Conservation (phyloP, 2,329 filamentous ascomycete species). For the Emericellopsis atlantica region DNA sequence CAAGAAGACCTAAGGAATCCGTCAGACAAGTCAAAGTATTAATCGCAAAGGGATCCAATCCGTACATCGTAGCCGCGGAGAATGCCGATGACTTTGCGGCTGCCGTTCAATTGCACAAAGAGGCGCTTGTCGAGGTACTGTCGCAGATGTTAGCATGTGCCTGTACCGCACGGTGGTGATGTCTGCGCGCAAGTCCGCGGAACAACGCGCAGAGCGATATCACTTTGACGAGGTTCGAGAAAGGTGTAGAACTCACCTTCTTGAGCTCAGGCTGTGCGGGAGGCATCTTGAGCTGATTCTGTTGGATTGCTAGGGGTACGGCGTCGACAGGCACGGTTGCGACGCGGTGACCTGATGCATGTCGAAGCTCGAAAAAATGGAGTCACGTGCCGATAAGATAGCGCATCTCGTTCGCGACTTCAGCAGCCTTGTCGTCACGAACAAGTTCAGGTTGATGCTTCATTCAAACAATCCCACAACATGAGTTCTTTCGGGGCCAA, state of each 20-base stretch:
- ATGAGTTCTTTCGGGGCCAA: conserved; percentile 46
- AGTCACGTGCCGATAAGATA: conserved; percentile 40
- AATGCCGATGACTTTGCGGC: conserved; percentile 90
- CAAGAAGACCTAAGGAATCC: conserved; percentile 64
- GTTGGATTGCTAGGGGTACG: conserved; percentile 9
- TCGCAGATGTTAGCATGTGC: not conserved
- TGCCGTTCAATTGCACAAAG: conserved; percentile 95
- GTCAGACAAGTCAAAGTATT: not conserved
- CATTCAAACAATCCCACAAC: conserved; percentile 4
- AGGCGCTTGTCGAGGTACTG: conserved; percentile 99
- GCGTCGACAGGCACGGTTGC: conserved; percentile 11
- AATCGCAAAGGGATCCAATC: not conserved
- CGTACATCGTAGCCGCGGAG: conserved; percentile 92
- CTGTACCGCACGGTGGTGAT: not conserved
- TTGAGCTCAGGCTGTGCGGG: conserved; percentile 98
- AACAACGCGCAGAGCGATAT: not conserved
- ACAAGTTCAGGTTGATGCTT: conserved; percentile 18
- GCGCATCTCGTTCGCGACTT: conserved; percentile 43
- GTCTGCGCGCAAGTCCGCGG: not conserved
- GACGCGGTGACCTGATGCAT: not conserved
- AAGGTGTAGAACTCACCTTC: conserved; percentile 51
- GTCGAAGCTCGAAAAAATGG: conserved; percentile 9
- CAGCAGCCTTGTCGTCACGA: conserved; percentile 68
- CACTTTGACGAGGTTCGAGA: too few relatives aligned
- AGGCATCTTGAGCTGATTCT: conserved; percentile 58